Evolutionary conservation across 208 protist genomes (phyloP).

Genomic region (Acanthamoeba pearcei): DNA sequence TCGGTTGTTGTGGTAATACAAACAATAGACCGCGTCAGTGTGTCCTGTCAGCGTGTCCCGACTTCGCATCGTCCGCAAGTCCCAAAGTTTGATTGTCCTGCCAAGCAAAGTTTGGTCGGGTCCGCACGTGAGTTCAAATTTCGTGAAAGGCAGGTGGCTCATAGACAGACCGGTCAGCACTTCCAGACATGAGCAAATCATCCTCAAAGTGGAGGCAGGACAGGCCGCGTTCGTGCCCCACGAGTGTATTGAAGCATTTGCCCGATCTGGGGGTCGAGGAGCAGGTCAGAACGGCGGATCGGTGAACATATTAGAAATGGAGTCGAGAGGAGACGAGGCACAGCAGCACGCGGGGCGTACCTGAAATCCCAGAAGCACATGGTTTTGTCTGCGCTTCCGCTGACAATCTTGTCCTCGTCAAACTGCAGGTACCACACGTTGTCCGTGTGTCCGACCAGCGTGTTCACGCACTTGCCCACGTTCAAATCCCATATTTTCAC

Average conservation of each 20-base stretch:
- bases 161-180: background rate
- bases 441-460: slow-evolving; percentile 50
- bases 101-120: background rate
- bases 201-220: slow-evolving; percentile 56
- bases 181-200: slow-evolving; percentile 19
- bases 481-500: slow-evolving; percentile 69
- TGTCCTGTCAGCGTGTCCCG: slow-evolving; percentile 14
- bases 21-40: slow-evolving; percentile 49
- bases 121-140: background rate
- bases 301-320: no score
- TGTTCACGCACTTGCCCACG: slow-evolving; percentile 33
- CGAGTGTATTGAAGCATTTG: slow-evolving; percentile 55
- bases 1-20: slow-evolving; percentile 65
- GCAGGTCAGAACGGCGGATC: background rate
- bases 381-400: slow-evolving; percentile 56
- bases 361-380: slow-evolving; percentile 57
- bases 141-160: background rate
- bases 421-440: slow-evolving; percentile 73
- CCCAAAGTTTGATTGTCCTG: slow-evolving; percentile 65
- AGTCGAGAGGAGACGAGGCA: no score
- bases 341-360: background rate
- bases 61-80: slow-evolving; percentile 6
- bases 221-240: slow-evolving; percentile 49
- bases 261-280: background rate
- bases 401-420: slow-evolving; percentile 66